phyloP scores from a whole-genome alignment of 129 eudicot species.

The Apium graveolens region DNA sequence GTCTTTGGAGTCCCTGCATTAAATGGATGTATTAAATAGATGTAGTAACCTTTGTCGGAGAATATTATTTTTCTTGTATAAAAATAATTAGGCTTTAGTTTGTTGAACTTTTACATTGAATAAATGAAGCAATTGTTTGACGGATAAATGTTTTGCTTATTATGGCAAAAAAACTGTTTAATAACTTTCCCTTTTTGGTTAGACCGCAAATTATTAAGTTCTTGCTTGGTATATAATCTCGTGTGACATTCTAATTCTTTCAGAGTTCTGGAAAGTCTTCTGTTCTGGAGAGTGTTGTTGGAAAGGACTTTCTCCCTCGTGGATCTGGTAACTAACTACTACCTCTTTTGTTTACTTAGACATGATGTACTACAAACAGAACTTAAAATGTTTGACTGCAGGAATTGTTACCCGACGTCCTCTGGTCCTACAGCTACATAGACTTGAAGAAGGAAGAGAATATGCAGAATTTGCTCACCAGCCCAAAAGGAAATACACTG shows the following conservation, averaged over 20 bases:
- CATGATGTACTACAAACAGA: background rate
- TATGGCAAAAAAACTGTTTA: too few species aligned
- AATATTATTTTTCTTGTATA: background rate
- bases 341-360: background rate
- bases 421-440: conserved; percentile 90
- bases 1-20: background rate
- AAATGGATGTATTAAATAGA: background rate
- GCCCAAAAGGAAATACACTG: conserved; percentile 62
- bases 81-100: background rate
- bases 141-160: background rate
- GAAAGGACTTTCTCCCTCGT: conserved; percentile 97
- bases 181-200: background rate
- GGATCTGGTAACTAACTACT: conserved; percentile 64
- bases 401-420: conserved; percentile 97
- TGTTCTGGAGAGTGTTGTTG: conserved; percentile 86
- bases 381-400: conserved; percentile 19
- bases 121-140: background rate
- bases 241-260: background rate
- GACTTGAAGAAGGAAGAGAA: conserved; percentile 65
- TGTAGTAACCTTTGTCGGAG: background rate
- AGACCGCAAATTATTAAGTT: background rate
- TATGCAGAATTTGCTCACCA: conserved; percentile 88
- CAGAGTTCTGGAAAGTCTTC: conserved; percentile 98
- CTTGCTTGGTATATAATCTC: background rate
- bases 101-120: background rate